A percentile compares a stretch with the other conserved stretches of the same genome.
phyloP scores from a whole-genome alignment of 1,139 yeast genomes.

The Taphrina pruni region DNA sequence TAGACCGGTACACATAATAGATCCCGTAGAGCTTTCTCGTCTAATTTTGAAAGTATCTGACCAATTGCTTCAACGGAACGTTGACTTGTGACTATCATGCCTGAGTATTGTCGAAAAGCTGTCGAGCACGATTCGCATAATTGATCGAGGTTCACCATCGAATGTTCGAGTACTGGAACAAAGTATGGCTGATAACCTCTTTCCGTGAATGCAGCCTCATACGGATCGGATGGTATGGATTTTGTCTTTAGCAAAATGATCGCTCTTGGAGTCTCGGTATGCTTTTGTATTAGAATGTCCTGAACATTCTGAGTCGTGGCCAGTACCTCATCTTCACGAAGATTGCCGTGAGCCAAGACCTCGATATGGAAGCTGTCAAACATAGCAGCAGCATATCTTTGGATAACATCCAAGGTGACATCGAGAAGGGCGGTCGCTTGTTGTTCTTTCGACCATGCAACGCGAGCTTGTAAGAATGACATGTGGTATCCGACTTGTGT shows the following conservation, averaged over 20 bases:
- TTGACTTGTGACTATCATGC: conserved; percentile 84
- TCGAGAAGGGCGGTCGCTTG: conserved; percentile 61
- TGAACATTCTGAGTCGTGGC: conserved; percentile 57
- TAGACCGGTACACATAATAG: conserved; percentile 62
- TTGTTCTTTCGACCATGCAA: conserved; percentile 68
- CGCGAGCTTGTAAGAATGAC: conserved; percentile 69
- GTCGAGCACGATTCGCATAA: conserved; percentile 53
- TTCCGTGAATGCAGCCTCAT: conserved; percentile 24
- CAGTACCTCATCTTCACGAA: conserved; percentile 62
- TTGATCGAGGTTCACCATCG: conserved; percentile 58
- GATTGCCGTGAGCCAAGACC: conserved; percentile 79
- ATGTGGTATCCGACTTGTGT: conserved; percentile 71
- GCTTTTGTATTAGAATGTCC: conserved; percentile 50
- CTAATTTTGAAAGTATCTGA: conserved; percentile 45
- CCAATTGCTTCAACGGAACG: conserved; percentile 81
- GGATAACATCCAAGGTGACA: conserved; percentile 61
- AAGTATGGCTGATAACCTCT: conserved; percentile 53
- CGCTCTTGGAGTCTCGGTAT: conserved; percentile 40
- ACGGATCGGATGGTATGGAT: conserved; percentile 37
- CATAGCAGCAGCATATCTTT: conserved; percentile 57
- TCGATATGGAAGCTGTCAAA: conserved; percentile 64
- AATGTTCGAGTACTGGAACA: conserved; percentile 72
- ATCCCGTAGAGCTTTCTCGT: conserved; percentile 47
- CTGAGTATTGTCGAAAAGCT: conserved; percentile 52
- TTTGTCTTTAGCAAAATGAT: conserved; percentile 45